phyloP scores from a whole-genome alignment of 2,329 filamentous ascomycete species.

The Myrmaecium sp. region DNA sequence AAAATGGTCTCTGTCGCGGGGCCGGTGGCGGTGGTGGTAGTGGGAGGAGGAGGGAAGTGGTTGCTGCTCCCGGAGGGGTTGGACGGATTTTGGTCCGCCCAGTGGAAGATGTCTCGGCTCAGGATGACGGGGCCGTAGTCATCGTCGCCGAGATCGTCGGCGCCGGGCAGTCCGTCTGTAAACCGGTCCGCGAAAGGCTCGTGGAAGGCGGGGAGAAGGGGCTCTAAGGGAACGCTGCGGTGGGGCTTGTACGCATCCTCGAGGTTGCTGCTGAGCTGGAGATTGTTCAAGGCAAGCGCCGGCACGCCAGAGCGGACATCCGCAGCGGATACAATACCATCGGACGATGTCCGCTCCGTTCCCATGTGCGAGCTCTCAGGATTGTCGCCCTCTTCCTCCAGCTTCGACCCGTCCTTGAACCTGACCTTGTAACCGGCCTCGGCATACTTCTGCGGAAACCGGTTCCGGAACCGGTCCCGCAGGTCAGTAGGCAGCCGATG shows the following conservation, averaged over 20 bases:
- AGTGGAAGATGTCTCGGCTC: constrained; percentile 21
- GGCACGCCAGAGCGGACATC: constrained; percentile 1
- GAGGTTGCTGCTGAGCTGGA: constrained; percentile 1
- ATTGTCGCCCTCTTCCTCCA: constrained; percentile 4
- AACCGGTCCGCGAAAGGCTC: constrained; percentile 8
- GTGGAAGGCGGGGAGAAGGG: constrained; percentile 8
- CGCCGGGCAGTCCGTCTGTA: constrained; percentile 8
- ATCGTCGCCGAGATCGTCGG: constrained; percentile 9
- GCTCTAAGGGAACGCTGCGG: constrained; percentile 6
- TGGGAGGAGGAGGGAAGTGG: not conserved
- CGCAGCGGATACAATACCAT: not conserved
- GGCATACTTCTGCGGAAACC: constrained; percentile 40
- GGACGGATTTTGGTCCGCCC: constrained; percentile 18
- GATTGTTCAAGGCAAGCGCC: too few relatives aligned
- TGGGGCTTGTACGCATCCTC: constrained; percentile 4
- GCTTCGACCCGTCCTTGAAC: constrained; percentile 12
- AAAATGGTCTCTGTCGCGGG: too few relatives aligned
- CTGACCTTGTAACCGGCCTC: constrained; percentile 27
- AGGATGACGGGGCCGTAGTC: constrained; percentile 16
- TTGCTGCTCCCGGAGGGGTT: constrained; percentile 1
- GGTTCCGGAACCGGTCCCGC: constrained; percentile 43
- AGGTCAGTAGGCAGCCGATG: constrained; percentile 36
- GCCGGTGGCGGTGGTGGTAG: constrained; percentile 1
- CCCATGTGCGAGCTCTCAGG: not conserved
- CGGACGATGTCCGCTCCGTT: not conserved